Conservation (phyloP, 345 rosid genomes). For the Eucalyptus tenuipes region DNA sequence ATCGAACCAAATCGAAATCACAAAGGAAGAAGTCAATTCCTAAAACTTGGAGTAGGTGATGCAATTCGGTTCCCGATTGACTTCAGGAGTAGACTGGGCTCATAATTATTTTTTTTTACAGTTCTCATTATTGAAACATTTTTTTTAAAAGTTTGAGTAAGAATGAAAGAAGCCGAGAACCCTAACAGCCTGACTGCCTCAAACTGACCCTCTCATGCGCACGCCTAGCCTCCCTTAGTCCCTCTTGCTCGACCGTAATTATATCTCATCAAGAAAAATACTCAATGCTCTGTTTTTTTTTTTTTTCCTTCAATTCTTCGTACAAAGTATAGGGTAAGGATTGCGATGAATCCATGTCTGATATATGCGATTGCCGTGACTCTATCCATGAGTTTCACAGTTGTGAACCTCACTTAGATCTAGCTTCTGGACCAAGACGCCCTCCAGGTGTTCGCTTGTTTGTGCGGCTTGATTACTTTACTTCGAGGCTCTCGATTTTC, state of each 20-base stretch:
- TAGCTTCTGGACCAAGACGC: background rate
- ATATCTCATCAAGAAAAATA: background rate
- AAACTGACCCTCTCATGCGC: too few relatives aligned
- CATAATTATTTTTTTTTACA: too few relatives aligned
- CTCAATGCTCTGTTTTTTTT: background rate
- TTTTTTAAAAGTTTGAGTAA: background rate
- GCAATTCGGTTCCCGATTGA: background rate
- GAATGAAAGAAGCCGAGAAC: too few relatives aligned
- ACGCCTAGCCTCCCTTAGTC: too few relatives aligned
- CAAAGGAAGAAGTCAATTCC: background rate
- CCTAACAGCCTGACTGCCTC: too few relatives aligned
- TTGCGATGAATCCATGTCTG: background rate
- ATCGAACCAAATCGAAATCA: background rate
- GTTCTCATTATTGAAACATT: background rate
- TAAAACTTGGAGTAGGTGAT: background rate
- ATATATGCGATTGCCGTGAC: background rate
- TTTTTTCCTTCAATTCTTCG: background rate
- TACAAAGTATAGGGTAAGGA: background rate
- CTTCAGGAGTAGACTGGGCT: too few relatives aligned
- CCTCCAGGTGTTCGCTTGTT: background rate
- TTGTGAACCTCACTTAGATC: background rate
- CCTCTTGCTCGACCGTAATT: too few relatives aligned
- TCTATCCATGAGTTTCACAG: background rate
- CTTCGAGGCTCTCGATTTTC: background rate
- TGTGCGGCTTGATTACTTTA: background rate